Evolutionary conservation across 306 rosid species (phyloP), one percentile per base, ranked within the genome.

Genomic region (Cucurbita ficifolia): DNA sequence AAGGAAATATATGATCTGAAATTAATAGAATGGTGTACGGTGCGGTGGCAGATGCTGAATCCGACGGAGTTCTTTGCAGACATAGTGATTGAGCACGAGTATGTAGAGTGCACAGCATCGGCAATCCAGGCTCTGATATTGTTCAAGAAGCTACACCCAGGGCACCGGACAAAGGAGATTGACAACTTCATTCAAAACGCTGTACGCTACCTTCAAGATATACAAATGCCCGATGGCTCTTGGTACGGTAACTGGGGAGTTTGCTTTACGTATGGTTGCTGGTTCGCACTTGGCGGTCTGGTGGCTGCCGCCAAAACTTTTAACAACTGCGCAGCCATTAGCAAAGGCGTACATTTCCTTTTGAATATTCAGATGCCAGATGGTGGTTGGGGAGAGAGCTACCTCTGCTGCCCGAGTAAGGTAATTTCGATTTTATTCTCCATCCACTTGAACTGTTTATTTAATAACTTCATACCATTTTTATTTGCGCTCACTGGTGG

Each of bases 351-450:
- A 1, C 17, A 76, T 1, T 90, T 90, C 79, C 76, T 90, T 24
- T 88, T 90, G 21, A 39, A 39, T 16, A 35, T 73, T 13, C 93
- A 86, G 22, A 79, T 77, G 36, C 79, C 83, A 0, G 81, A 90
- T 22, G 96, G 96, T 48, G 96, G 96, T 0, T 90, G 96, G 96
- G 93, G 87, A 7, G 96, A 90, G 56, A 86, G 93, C 40, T 84
- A 86, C 67, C 81, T 84, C 48, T 90, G 89, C 42, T 65, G 89
- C 51, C 88, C 87, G 0, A 62, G 76, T 76, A 82, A 84, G 85
- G 90, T 87, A 49, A 6, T n/a, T 7, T 6, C 33, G 33, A 29
- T 29, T 29, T 29, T 29, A 29, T 29, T 29, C 33, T 29, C 33
- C 33, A 29, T 46, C 5, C 43, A 39, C 43, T 45, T 45, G 9